Conservation (phyloP, 495 filamentous ascomycete genomes). For the Lichenothelia convexa region DNA sequence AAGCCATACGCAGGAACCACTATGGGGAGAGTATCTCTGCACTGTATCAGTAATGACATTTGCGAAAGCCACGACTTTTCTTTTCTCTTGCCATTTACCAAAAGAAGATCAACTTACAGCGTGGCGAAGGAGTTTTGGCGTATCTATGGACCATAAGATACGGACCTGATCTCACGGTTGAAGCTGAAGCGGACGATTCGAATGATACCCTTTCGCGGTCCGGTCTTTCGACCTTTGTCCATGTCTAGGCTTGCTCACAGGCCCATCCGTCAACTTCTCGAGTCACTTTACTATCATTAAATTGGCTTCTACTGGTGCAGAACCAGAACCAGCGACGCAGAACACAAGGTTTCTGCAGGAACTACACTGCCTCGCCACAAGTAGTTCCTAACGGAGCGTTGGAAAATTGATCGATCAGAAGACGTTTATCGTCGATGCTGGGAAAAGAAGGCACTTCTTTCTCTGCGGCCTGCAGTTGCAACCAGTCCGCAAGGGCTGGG, state of each 20-base stretch:
- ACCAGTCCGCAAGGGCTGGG: too few species aligned
- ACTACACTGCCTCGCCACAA: conserved; percentile 28
- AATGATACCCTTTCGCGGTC: background rate
- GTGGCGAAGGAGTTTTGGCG: background rate
- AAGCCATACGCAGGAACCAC: conserved; percentile 90
- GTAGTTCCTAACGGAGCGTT: conserved; percentile 56
- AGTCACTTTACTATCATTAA: background rate
- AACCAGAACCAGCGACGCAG: conserved; percentile 42
- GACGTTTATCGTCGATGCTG: too few species aligned
- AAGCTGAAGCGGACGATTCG: background rate
- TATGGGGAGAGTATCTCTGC: conserved; percentile 47
- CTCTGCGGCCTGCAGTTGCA: too few species aligned
- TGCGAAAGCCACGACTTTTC: background rate
- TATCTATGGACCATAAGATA: too few species aligned
- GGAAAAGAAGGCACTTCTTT: conserved; percentile 25
- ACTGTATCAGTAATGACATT: conserved; percentile 24
- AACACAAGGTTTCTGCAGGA: conserved; percentile 48
- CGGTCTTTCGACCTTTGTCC: background rate
- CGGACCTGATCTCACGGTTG: too few species aligned
- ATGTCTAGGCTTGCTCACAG: background rate
- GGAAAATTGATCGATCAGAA: conserved; percentile 48
- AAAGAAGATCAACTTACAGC: background rate
- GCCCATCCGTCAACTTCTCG: background rate
- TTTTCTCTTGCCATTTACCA: background rate
- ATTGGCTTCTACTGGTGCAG: conserved; percentile 1